Conservation (phyloP, 441 rosid species). For the Syzygium malaccense region DNA sequence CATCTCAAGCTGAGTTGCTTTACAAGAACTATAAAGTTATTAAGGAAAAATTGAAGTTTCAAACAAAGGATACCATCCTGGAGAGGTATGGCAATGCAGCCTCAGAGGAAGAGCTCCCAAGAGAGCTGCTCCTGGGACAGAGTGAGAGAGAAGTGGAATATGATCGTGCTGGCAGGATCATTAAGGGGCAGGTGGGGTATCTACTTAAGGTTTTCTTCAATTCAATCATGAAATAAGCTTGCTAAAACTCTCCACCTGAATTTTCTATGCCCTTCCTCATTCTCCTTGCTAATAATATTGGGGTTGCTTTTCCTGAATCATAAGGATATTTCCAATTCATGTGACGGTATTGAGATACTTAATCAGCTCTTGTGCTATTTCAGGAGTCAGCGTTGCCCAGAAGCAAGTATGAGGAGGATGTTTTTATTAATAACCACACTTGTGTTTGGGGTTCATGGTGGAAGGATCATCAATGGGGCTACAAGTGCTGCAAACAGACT, state of each 20-base stretch:
- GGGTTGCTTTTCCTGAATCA: neutral
- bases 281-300: neutral
- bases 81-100: conserved; percentile 90
- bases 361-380: neutral
- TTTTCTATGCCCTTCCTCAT: neutral
- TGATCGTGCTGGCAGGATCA: conserved; percentile 55
- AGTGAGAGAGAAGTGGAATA: conserved; percentile 73
- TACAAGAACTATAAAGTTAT: conserved; percentile 55
- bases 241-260: neutral
- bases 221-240: neutral
- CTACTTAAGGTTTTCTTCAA: neutral
- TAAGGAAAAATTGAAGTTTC: conserved; percentile 60
- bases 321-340: neutral
- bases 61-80: conserved; percentile 60
- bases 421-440: conserved; percentile 48
- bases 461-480: conserved; percentile 67
- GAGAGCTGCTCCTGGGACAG: conserved; percentile 68
- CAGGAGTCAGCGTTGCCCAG: conserved; percentile 50
- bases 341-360: neutral
- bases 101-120: conserved; percentile 56
- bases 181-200: conserved; percentile 46
- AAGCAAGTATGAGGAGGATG: conserved; percentile 62
- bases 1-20: conserved; percentile 78
- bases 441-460: conserved; percentile 71
- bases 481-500: conserved; percentile 53